Evolutionary conservation across 2,329 filamentous ascomycete genomes (phyloP), one percentile per base, ranked within the genome.

Genomic region (Lachnellula hyalina): DNA sequence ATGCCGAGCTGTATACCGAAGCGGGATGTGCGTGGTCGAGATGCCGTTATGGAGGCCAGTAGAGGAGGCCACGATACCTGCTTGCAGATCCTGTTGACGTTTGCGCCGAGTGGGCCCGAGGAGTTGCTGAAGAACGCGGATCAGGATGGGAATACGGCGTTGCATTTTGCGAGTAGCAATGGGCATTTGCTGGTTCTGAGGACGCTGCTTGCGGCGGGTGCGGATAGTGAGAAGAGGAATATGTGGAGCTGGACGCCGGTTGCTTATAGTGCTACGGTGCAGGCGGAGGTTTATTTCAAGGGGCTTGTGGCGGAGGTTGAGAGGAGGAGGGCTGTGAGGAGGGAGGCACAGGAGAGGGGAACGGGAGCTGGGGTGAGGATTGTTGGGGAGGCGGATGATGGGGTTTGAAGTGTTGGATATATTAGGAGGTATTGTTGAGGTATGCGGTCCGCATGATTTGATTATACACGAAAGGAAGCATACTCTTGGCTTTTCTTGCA

Each of bases 261-360:
- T n/a, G 83, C 86, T 17, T 96, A 96, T 70, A 89, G 85, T 59
- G 84, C 88, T 14, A 93, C 88, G 0, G 85, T 90, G 7, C 86
- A 90, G 67, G 89, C 89, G 1, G 90, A 95, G 71, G 87, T 91
- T 0, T 94, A 95, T 68, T 85, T 94, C 58, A 90, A 89, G 72
- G 83, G 83, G 14, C 72, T 96, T 52, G 84, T 94, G 4, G 78
- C 78, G 0, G 89, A 94, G 64, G 80, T 84, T 17, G 86, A 87
- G 67, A 82, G 83, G 68, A 75, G 82, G 63, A 81, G 79, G 59
- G 70, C 73, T 49, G 65, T 65, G 2, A 66, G 69, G 54, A 67
- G 65, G 49, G 71, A 75, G 28, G 70, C 68, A 3, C 57, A 57
- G 52, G 61, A 63, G 51, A 59, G 57, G 51, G 61, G 58, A n/a